Conservation (phyloP, 169 alveolate species). For the Condylostoma magnum region DNA sequence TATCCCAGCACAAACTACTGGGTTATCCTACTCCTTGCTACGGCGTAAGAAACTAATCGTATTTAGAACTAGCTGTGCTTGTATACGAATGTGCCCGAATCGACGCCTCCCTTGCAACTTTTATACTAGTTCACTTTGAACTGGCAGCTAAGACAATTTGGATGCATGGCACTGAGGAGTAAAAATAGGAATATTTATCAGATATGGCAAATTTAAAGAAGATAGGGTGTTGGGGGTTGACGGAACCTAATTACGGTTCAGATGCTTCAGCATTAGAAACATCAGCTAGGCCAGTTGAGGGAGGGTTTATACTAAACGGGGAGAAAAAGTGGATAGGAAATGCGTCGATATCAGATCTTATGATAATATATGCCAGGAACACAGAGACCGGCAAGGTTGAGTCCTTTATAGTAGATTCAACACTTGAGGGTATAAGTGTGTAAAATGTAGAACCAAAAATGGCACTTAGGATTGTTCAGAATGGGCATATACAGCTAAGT, state of each 20-base stretch:
- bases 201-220: not conserved
- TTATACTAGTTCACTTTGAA: conserved; percentile 42
- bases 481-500: conserved; percentile 59
- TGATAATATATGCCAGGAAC: conserved; percentile 77
- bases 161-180: conserved; percentile 39
- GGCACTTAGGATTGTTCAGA: conserved; percentile 78
- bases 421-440: conserved; percentile 55
- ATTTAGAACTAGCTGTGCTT: not conserved
- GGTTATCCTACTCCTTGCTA: not conserved
- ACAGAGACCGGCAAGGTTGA: conserved; percentile 49
- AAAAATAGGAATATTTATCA: conserved; percentile 25
- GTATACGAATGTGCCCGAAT: conserved; percentile 40
- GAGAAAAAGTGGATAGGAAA: conserved; percentile 85
- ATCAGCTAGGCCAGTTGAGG: conserved; percentile 58
- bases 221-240: conserved; percentile 72
- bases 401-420: conserved; percentile 49
- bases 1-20: not conserved
- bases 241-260: conserved; percentile 80
- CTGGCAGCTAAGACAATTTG: conserved; percentile 41
- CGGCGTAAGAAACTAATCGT: not conserved
- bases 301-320: conserved; percentile 79
- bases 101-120: conserved; percentile 51
- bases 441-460: conserved; percentile 56
- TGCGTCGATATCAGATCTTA: conserved; percentile 56
- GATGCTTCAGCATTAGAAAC: conserved; percentile 75